phyloP scores from a whole-genome alignment of 192 early-diverging fungal genomes.

The Haplosporangium gracile region DNA sequence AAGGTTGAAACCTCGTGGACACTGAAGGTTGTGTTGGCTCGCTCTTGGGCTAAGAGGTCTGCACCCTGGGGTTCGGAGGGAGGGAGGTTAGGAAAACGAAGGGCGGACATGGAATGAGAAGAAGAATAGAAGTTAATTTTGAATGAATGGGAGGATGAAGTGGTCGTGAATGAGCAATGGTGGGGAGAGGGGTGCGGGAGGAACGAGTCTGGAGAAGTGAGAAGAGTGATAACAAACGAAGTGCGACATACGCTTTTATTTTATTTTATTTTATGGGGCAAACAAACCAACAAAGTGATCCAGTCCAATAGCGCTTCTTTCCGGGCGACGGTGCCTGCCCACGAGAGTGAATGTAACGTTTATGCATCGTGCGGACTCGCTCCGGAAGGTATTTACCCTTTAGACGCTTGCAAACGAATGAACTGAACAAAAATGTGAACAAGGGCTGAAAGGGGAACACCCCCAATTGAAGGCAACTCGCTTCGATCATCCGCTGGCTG shows the following conservation, averaged over 20 bases:
- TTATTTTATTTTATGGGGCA: neutral
- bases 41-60: conserved; percentile 71
- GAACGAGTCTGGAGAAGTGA: neutral
- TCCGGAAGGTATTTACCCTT: neutral
- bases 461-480: neutral
- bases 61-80: conserved; percentile 62
- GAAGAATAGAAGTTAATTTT: neutral
- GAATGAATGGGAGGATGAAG: neutral
- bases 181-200: neutral
- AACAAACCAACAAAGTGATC: neutral
- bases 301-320: neutral
- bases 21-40: conserved; percentile 72
- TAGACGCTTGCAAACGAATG: neutral
- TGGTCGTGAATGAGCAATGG: neutral
- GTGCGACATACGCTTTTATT: neutral
- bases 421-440: neutral
- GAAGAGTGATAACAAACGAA: neutral
- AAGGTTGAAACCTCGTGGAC: conserved; percentile 73
- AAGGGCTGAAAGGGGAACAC: too few species aligned
- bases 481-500: neutral
- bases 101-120: conserved; percentile 36
- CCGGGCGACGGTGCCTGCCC: neutral
- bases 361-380: neutral
- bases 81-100: conserved; percentile 48
- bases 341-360: neutral